Percentiles rank a stretch among this genome's conserved stretches.
phyloP scores from a whole-genome alignment of 225 moss, liverwort and hornwort genomes.

The Sphagnum contortum region DNA sequence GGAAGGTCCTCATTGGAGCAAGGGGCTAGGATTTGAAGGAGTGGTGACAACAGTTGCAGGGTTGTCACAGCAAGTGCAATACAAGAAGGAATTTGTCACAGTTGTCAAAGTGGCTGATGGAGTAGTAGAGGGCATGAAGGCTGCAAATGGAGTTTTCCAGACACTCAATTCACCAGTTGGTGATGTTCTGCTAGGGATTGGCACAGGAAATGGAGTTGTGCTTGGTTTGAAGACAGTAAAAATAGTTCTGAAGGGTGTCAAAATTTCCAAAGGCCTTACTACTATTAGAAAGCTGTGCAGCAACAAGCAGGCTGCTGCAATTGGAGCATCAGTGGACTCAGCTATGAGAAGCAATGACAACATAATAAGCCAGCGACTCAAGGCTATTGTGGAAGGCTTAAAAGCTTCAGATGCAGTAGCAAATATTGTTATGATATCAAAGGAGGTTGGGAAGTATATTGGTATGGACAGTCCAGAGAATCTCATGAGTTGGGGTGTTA shows the following conservation, averaged over 20 bases:
- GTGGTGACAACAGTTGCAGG: constrained; percentile 39
- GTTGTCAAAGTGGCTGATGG: constrained; percentile 70
- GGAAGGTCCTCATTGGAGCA: constrained; percentile 9
- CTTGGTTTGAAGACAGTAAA: constrained; percentile 63
- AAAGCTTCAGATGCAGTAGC: constrained; percentile 83
- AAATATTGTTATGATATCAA: constrained; percentile 44
- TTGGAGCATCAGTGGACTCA: constrained; percentile 24
- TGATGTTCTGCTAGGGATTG: constrained; percentile 52
- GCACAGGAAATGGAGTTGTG: constrained; percentile 57
- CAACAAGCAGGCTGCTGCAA: constrained; percentile 24
- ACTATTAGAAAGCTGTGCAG: constrained; percentile 46
- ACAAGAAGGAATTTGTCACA: constrained; percentile 37
- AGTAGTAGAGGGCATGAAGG: constrained; percentile 68
- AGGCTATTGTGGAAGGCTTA: constrained; percentile 46
- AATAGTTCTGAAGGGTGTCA: constrained; percentile 64
- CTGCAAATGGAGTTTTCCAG: constrained; percentile 50
- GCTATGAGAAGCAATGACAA: constrained; percentile 17
- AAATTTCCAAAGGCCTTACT: constrained; percentile 75
- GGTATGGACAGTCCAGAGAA: constrained; percentile 41
- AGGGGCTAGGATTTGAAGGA: constrained; percentile 30
- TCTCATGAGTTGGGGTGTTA: constrained; percentile 48
- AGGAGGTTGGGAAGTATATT: constrained; percentile 49
- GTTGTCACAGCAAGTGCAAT: constrained; percentile 23
- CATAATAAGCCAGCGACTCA: constrained; percentile 29
- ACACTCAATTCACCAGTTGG: constrained; percentile 46